Conservation (phyloP, 2,329 filamentous ascomycete genomes). For the Sphaerulina vaccinii region DNA sequence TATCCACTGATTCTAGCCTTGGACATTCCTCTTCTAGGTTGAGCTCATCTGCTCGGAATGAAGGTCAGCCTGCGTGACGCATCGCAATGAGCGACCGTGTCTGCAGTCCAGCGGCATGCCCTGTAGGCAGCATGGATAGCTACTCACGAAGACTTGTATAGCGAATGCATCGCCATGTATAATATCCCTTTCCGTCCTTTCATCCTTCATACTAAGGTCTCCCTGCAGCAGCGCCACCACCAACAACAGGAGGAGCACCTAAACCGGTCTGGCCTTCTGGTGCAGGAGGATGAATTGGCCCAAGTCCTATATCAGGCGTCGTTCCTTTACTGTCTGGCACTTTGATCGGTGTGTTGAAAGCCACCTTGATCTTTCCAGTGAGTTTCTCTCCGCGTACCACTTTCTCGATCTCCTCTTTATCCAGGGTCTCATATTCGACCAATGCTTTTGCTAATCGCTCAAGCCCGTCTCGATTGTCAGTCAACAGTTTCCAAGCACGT, state of each 20-base stretch:
- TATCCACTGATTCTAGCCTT: too few relatives aligned
- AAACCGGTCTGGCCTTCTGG: slow-evolving; percentile 3
- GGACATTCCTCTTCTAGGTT: too few relatives aligned
- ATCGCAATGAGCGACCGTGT: too few relatives aligned
- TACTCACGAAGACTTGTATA: slow-evolving; percentile 3
- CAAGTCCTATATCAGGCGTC: slow-evolving; percentile 8
- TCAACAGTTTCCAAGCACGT: slow-evolving; percentile 70
- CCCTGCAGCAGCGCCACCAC: slow-evolving; percentile 1
- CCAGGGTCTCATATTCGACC: slow-evolving; percentile 90
- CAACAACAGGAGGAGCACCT: slow-evolving; percentile 8
- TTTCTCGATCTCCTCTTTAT: slow-evolving; percentile 84
- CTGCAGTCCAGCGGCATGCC: slow-evolving; percentile 12
- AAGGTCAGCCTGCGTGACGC: too few relatives aligned
- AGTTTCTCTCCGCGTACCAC: slow-evolving; percentile 85
- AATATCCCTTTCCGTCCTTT: background rate
- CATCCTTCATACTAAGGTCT: slow-evolving; percentile 11
- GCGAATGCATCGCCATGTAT: slow-evolving; percentile 1
- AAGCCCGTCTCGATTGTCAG: slow-evolving; percentile 75
- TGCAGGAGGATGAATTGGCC: slow-evolving; percentile 8
- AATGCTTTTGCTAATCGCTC: slow-evolving; percentile 85
- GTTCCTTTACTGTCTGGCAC: slow-evolving; percentile 54
- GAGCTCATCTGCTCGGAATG: too few relatives aligned
- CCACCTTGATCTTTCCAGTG: slow-evolving; percentile 60
- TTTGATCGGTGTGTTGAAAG: slow-evolving; percentile 63
- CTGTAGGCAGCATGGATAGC: slow-evolving; percentile 1